Evolutionary conservation across 2,329 filamentous ascomycete genomes (phyloP), one percentile per base, ranked within the genome.

Genomic region (Neopestalotiopsis clavispora): DNA sequence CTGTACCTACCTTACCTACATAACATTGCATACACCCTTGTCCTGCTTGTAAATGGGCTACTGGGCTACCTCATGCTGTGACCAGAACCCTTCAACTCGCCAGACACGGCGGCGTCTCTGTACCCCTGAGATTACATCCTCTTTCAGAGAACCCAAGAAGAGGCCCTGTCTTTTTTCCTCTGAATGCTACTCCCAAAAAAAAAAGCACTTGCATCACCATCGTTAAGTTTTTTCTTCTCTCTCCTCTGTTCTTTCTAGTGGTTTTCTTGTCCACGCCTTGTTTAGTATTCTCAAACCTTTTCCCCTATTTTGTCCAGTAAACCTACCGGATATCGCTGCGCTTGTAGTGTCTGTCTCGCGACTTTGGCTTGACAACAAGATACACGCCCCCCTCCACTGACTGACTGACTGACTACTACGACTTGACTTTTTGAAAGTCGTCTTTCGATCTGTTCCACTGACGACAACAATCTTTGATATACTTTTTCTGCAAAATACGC

Each of bases 61-160:
- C 45, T 17, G 45, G 23, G 17, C 45, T 52, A 34, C 28, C 32
- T 62, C 61, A 64, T 49, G 61, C 28, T 64, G 61, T 64, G 61
- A 45, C 61, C 61, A 64, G 61, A 34, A 38, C 34, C 34, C 34
- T 28, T 38, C 34, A 10, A 20, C 38, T 23, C n/a, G 61, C 34
- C 20, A 40, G 61, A 64, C 34, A 38, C 40, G 61, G 61, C 20
- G 61, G 42, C 45, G 49, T 58, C 63, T 34, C 40, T 52, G 28
- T 42, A 66, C 65, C 65, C 65, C 65, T 67, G 65, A 67, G 52
- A 67, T 60, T 67, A 60, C 45, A 40, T 60, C 49, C 62, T 56
- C 62, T 30, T 62, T 12, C 14, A 38, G 59, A 34, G 5, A 40
- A 17, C 28, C 30, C n/a, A 23, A 28, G 30, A 28, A 56, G 49